phyloP scores from a whole-genome alignment of 2,329 filamentous ascomycete genomes.

The Stachybotrys chartarum region DNA sequence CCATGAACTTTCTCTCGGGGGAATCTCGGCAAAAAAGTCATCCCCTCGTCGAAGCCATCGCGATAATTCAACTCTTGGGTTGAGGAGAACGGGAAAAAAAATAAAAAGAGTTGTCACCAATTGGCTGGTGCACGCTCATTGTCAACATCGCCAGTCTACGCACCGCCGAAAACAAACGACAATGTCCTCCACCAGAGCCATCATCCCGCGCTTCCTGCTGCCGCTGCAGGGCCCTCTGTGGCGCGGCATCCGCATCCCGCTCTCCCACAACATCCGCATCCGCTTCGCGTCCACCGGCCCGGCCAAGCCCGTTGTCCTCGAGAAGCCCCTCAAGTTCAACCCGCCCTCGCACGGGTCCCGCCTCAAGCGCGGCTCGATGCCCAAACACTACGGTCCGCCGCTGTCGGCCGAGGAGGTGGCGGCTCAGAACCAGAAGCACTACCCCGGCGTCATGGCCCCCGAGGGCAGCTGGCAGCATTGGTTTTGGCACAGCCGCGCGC shows the following conservation, averaged over 20 bases:
- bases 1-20: neutral
- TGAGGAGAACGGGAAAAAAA: neutral
- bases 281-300: constrained; percentile 23
- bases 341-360: constrained; percentile 82
- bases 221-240: constrained; percentile 53
- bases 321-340: constrained; percentile 82
- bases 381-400: constrained; percentile 68
- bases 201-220: constrained; percentile 62
- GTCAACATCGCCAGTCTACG: neutral
- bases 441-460: constrained; percentile 85
- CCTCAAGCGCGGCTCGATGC: constrained; percentile 46
- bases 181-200: constrained; percentile 37
- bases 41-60: neutral
- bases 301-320: constrained; percentile 63
- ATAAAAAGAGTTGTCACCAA: neutral
- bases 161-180: constrained; percentile 10
- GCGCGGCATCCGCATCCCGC: constrained; percentile 32
- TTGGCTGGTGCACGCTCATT: neutral
- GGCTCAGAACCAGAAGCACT: constrained; percentile 62
- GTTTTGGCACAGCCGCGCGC: constrained; percentile 68
- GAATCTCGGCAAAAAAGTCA: constrained; percentile 11
- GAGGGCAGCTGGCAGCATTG: constrained; percentile 75
- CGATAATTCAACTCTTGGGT: neutral
- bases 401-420: constrained; percentile 58
- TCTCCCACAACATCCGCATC: constrained; percentile 26